A percentile compares a stretch with the other conserved stretches of the same genome.
Conservation (phyloP, 768 basidiomycete genomes). For the Agaricus bisporus region DNA sequence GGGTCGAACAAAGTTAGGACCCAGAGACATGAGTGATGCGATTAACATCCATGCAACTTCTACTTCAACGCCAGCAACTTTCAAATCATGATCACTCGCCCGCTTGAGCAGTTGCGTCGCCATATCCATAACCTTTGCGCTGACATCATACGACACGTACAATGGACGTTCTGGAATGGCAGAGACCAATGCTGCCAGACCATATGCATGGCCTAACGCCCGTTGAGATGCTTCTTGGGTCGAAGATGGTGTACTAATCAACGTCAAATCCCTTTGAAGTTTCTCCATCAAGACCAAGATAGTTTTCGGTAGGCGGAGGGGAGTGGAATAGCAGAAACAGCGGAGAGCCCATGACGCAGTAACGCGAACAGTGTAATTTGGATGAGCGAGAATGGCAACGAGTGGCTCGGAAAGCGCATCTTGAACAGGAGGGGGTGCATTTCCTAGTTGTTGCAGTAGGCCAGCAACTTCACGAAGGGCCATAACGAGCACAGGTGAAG, state of each 20-base stretch:
- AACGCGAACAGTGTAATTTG: slow-evolving; percentile 81
- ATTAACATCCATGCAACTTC: slow-evolving; percentile 95
- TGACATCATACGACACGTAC: slow-evolving; percentile 92
- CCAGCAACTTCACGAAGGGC: slow-evolving; percentile 81
- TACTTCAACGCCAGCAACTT: slow-evolving; percentile 75
- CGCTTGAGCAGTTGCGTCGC: slow-evolving; percentile 87
- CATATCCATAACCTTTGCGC: slow-evolving; percentile 85
- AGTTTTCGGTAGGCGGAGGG: slow-evolving; percentile 74
- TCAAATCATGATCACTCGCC: slow-evolving; percentile 86
- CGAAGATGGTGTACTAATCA: slow-evolving; percentile 66
- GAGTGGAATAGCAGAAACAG: slow-evolving; percentile 88
- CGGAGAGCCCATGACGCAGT: slow-evolving; percentile 84
- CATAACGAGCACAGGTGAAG: slow-evolving; percentile 61
- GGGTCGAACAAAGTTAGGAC: slow-evolving; percentile 88
- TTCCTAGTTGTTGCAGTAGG: slow-evolving; percentile 83
- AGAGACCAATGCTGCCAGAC: slow-evolving; percentile 81
- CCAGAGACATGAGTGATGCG: slow-evolving; percentile 84
- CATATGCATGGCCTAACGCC: slow-evolving; percentile 84
- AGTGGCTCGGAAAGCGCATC: slow-evolving; percentile 85
- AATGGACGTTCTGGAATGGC: slow-evolving; percentile 83
- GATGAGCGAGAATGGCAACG: slow-evolving; percentile 79
- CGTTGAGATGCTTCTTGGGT: slow-evolving; percentile 66
- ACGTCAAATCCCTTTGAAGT: slow-evolving; percentile 75
- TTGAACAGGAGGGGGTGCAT: slow-evolving; percentile 86
- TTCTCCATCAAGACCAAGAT: slow-evolving; percentile 75